Percentiles rank a stretch among this genome's conserved stretches.
Evolutionary conservation across 2,329 filamentous ascomycete genomes (phyloP).

Genomic region (Venturia pyrina): DNA sequence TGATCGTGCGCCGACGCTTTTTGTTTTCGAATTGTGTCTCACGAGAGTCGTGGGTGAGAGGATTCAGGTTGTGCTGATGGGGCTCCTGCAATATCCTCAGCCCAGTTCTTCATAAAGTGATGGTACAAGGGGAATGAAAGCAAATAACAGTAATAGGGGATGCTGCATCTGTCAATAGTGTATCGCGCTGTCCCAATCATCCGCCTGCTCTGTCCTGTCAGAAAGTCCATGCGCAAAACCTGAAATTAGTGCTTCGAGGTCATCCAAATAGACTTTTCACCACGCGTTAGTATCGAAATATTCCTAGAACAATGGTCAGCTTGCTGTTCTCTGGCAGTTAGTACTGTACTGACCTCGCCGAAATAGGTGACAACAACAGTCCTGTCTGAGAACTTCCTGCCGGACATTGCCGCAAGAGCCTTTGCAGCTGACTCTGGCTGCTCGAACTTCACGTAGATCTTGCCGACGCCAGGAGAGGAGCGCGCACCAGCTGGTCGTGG

Average conservation of each 20-base stretch:
- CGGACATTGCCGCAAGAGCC: conserved; percentile 80
- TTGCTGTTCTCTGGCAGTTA: not conserved
- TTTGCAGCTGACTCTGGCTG: conserved; percentile 66
- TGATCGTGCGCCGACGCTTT: conserved; percentile 1
- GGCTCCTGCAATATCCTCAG: conserved; percentile 5
- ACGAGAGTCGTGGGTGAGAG: not conserved
- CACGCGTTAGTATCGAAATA: conserved; percentile 90
- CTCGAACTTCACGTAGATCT: conserved; percentile 96
- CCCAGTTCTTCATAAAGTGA: not conserved
- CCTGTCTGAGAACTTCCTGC: conserved; percentile 89
- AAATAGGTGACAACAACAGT: conserved; percentile 97
- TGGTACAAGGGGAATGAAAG: not conserved
- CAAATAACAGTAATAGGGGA: not conserved
- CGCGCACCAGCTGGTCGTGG: conserved; percentile 75
- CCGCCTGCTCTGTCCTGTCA: conserved; percentile 2
- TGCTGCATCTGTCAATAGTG: conserved; percentile 4
- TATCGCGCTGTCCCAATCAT: not conserved
- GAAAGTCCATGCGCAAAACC: not conserved
- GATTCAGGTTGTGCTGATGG: not conserved
- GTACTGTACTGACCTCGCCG: conserved; percentile 56
- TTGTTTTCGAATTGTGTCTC: not conserved
- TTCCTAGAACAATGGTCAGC: conserved; percentile 46
- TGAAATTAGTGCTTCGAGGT: not conserved
- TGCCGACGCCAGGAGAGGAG: conserved; percentile 82
- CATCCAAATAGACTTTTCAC: conserved; percentile 37